These are phyloP conservation scores for Talaromyces piceae DNA, from an alignment of 2,329 filamentous ascomycete species.

Conservation along the genomic window DNA sequence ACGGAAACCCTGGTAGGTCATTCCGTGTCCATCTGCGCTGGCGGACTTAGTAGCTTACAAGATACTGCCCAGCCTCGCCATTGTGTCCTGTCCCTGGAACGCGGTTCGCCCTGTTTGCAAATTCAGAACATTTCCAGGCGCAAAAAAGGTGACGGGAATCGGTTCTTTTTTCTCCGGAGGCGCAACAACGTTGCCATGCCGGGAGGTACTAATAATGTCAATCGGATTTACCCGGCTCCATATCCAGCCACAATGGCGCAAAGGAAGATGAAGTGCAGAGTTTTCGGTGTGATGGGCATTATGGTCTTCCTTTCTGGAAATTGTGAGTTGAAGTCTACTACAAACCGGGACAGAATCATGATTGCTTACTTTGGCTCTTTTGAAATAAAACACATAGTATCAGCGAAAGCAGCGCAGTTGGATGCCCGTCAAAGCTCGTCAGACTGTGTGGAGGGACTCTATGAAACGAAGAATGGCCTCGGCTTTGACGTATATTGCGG, in stretches of 20 bases:
- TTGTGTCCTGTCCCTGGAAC: too few relatives aligned
- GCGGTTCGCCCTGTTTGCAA: too few relatives aligned
- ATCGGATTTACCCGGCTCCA: background rate
- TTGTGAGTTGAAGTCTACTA: background rate
- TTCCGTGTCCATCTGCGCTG: too few relatives aligned
- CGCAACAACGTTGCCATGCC: background rate
- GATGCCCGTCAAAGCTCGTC: background rate
- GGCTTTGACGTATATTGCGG: slow-evolving; percentile 4
- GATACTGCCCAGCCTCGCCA: too few relatives aligned
- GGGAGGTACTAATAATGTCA: background rate
- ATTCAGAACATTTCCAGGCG: too few relatives aligned
- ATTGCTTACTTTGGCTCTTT: background rate
- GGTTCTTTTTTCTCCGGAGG: background rate
- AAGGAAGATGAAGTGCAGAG: background rate
- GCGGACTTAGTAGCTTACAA: too few relatives aligned
- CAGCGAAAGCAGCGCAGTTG: background rate
- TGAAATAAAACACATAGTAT: background rate
- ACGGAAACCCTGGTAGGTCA: too few relatives aligned
- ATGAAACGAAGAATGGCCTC: slow-evolving; percentile 1
- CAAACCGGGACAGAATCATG: background rate
- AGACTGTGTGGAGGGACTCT: background rate
- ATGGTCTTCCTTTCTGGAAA: background rate
- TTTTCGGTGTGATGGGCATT: background rate
- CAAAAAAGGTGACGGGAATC: slow-evolving; percentile 21
- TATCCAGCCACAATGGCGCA: background rate